These are phyloP conservation scores for Rubroboletus pulcherrimus DNA, from an alignment of 768 basidiomycete species.

Conservation along the genomic window DNA sequence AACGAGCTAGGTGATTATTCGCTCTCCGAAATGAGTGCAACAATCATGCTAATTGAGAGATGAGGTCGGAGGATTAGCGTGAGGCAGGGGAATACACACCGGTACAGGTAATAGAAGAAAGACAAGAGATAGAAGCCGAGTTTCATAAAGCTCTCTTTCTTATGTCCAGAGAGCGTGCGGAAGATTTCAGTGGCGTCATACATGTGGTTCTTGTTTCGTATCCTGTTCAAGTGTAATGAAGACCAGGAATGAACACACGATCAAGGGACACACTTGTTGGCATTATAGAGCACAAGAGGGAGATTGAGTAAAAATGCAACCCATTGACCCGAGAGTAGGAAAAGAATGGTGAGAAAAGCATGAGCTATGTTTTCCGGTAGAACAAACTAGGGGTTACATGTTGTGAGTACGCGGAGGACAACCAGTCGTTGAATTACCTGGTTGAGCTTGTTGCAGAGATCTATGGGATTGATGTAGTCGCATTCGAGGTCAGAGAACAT, in stretches of 20 bases:
- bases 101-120: slow-evolving; percentile 89
- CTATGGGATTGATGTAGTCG: slow-evolving; percentile 99
- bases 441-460: slow-evolving; percentile 98
- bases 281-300: slow-evolving; percentile 85
- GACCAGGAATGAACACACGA: not conserved
- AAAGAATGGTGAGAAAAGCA: slow-evolving; percentile 83
- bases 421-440: slow-evolving; percentile 52
- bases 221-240: slow-evolving; percentile 44
- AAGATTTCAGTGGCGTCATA: slow-evolving; percentile 99
- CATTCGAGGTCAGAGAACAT: slow-evolving; percentile 99
- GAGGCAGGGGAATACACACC: slow-evolving; percentile 45
- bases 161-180: slow-evolving; percentile 87
- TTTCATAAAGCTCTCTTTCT: slow-evolving; percentile 95
- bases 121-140: slow-evolving; percentile 90
- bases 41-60: slow-evolving; percentile 66
- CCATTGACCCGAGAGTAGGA: slow-evolving; percentile 97
- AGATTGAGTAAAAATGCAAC: slow-evolving; percentile 85
- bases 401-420: not conserved
- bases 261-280: slow-evolving; percentile 74
- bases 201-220: slow-evolving; percentile 92
- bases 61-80: not conserved
- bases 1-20: slow-evolving; percentile 36
- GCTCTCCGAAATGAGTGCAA: slow-evolving; percentile 79
- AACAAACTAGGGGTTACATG: slow-evolving; percentile 67
- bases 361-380: slow-evolving; percentile 95